Evolutionary conservation across 148 eudicot species (phyloP).

Genomic region (Chenopodium album): DNA sequence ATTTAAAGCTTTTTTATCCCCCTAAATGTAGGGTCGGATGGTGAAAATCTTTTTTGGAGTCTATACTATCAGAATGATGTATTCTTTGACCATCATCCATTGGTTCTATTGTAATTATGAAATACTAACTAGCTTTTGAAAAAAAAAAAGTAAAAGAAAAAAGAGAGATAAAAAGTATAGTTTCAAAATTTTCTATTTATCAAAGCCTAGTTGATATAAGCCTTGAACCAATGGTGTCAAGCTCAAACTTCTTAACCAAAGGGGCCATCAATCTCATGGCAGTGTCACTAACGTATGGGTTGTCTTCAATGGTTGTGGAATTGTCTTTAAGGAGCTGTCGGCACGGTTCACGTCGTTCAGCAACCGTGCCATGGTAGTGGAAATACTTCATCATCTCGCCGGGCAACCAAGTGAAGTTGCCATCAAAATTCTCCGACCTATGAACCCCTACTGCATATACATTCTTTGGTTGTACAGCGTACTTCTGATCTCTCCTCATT

Average conservation of each 20-base stretch:
- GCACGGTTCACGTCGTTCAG: constrained; percentile 56
- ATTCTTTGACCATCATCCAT: too few species aligned
- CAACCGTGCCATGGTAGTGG: constrained; percentile 73
- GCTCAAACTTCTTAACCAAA: constrained; percentile 62
- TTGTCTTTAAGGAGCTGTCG: constrained; percentile 42
- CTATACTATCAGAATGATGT: too few species aligned
- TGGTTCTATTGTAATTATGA: too few species aligned
- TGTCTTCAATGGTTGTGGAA: constrained; percentile 31
- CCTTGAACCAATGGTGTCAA: constrained; percentile 50
- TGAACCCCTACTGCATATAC: constrained; percentile 81
- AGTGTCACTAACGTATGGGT: constrained; percentile 53
- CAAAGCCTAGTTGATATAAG: constrained; percentile 52
- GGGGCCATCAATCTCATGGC: constrained; percentile 47
- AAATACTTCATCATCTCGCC: constrained; percentile 49
- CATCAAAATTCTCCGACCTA: constrained; percentile 52
- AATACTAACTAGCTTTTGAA: too few species aligned
- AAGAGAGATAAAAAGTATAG: too few species aligned
- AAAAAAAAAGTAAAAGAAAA: too few species aligned
- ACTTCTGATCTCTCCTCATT: constrained; percentile 66
- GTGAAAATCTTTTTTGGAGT: too few species aligned
- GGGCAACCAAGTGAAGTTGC: constrained; percentile 45
- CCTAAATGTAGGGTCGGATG: too few species aligned
- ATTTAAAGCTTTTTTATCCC: too few species aligned
- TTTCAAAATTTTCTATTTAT: not conserved
- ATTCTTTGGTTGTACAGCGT: constrained; percentile 63